phyloP scores from a whole-genome alignment of 306 rosid species.

The Corylus americana region DNA sequence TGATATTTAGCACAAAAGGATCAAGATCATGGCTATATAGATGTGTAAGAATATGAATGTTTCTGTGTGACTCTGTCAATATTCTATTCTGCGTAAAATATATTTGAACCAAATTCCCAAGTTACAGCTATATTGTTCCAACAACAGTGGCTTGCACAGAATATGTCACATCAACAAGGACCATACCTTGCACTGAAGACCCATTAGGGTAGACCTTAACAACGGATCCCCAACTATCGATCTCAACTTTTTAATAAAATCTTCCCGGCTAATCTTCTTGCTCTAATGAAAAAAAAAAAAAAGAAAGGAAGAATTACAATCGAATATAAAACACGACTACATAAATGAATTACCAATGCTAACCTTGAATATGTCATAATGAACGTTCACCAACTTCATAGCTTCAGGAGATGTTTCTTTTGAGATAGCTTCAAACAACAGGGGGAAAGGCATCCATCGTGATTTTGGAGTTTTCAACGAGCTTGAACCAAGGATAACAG shows the following conservation, averaged over 20 bases:
- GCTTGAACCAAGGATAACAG: conserved; percentile 42
- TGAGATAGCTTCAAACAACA: conserved; percentile 69
- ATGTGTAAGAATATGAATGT: background rate
- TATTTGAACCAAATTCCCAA: background rate
- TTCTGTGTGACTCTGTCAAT: background rate
- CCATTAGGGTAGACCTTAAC: conserved; percentile 58
- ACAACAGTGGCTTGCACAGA: background rate
- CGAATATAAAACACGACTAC: conserved; percentile 11
- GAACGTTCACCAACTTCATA: conserved; percentile 45
- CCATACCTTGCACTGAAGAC: conserved; percentile 60
- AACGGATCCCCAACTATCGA: conserved; percentile 69
- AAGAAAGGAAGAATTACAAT: background rate
- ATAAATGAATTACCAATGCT: background rate
- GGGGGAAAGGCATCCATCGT: conserved; percentile 80
- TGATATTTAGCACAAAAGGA: background rate
- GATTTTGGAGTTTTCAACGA: conserved; percentile 55
- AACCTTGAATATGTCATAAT: conserved; percentile 63
- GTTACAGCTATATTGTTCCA: background rate
- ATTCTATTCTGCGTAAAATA: background rate
- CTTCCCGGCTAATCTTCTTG: conserved; percentile 65
- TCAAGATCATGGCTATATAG: background rate
- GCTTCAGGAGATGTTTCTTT: conserved; percentile 42
- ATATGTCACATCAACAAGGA: background rate
- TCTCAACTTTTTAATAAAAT: conserved; percentile 71
- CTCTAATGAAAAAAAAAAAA: conserved; percentile 41